phyloP scores from a whole-genome alignment of 164 flowering plant genomes.

The Vitis rupestris region DNA sequence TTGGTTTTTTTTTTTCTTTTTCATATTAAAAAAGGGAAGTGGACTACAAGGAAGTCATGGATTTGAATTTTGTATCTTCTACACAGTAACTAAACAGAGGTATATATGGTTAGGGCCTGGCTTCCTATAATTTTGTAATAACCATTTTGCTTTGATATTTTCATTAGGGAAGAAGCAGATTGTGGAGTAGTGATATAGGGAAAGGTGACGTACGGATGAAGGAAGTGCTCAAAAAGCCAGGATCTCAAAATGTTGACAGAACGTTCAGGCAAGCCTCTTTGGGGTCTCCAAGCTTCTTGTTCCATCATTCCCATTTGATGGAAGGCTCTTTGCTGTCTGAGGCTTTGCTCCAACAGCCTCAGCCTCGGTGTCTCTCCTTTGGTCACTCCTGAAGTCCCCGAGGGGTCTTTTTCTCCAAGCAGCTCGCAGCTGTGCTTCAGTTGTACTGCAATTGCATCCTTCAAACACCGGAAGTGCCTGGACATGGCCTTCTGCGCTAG shows the following conservation, averaged over 20 bases:
- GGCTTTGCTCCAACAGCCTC: constrained; percentile 76
- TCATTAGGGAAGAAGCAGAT: too few relatives aligned
- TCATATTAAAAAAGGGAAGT: not conserved
- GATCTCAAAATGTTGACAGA: constrained; percentile 92
- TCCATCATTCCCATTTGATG: constrained; percentile 97
- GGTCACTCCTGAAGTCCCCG: constrained; percentile 57
- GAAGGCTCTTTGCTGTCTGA: constrained; percentile 85
- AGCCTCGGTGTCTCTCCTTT: constrained; percentile 98
- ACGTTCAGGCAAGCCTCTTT: constrained; percentile 91
- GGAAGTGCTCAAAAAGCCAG: constrained; percentile 99
- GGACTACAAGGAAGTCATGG: not conserved
- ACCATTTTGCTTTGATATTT: too few relatives aligned
- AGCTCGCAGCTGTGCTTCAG: constrained; percentile 78
- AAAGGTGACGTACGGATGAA: constrained; percentile 83
- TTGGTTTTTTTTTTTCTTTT: too few relatives aligned
- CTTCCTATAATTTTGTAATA: too few relatives aligned
- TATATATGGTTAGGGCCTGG: too few relatives aligned
- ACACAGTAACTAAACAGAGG: too few relatives aligned
- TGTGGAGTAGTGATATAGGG: not conserved
- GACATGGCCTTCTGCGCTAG: constrained; percentile 99
- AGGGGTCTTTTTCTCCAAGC: constrained; percentile 80
- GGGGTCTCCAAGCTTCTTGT: constrained; percentile 98
- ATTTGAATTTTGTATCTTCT: not conserved
- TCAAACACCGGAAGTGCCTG: constrained; percentile 85
- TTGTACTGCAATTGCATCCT: constrained; percentile 78